Percentiles rank a stretch among this genome's conserved stretches.
These are phyloP conservation scores for Fusarium brevicatenulatum DNA, from an alignment of 2,329 filamentous ascomycete genomes.

Conservation along the genomic window DNA sequence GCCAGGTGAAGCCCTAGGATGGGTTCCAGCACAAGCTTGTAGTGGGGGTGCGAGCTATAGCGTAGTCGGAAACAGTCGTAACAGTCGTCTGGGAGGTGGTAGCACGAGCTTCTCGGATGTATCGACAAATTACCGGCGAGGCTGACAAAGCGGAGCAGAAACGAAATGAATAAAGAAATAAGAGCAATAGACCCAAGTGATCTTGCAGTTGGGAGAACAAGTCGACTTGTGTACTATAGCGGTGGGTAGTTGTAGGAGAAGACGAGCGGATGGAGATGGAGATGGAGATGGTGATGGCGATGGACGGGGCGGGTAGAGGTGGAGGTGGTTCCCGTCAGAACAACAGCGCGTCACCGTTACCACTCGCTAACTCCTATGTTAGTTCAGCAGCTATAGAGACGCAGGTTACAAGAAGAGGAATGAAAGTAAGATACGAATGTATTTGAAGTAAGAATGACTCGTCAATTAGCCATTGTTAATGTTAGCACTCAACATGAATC, in stretches of 20 bases:
- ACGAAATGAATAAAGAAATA: not conserved
- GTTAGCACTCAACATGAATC: not conserved
- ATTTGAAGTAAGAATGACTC: not conserved
- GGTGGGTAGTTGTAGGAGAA: conserved; percentile 13
- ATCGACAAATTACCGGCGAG: conserved; percentile 2
- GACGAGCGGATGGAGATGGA: conserved; percentile 26
- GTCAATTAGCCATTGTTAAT: not conserved
- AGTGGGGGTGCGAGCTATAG: conserved; percentile 25
- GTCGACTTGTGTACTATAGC: conserved; percentile 22
- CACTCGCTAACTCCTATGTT: conserved; percentile 20
- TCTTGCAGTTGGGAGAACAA: conserved; percentile 26
- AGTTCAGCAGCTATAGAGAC: not conserved
- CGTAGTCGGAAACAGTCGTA: conserved; percentile 23
- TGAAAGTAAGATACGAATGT: not conserved
- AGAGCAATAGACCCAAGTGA: conserved; percentile 8
- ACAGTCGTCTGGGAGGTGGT: conserved; percentile 20
- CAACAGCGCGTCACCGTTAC: conserved; percentile 41
- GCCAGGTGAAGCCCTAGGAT: conserved; percentile 23
- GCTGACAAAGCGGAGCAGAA: not conserved
- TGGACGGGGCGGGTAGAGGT: conserved; percentile 37
- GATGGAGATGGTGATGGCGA: conserved; percentile 27
- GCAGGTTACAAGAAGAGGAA: not conserved
- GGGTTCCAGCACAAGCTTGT: conserved; percentile 23
- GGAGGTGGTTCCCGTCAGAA: conserved; percentile 39
- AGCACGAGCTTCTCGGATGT: conserved; percentile 29